Base-by-base conservation (phyloP, 2,329 filamentous ascomycete species). In the Aspergillus neoniger region DNA sequence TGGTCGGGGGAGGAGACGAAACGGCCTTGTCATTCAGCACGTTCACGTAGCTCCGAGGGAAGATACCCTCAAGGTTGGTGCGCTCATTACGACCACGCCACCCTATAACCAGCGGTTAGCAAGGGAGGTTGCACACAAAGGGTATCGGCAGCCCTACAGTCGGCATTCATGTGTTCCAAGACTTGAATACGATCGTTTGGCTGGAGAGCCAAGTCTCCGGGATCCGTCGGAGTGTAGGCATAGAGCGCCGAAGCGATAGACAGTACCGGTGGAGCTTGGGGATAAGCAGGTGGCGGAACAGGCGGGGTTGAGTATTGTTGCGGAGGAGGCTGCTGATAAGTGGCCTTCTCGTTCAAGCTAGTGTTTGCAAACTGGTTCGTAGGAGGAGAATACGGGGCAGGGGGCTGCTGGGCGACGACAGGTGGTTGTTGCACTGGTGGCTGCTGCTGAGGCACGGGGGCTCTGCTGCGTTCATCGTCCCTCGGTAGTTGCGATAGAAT, bases 91-190 rank as follows among this genome's bases (percentile, higher is more conserved):
- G 86, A 67, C 94, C 94, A 83, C 92, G 92, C 97, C 94, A 81
- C 79, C 79, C 79, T 81, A 58, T 30, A 63, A 51, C 57, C 23
- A 21, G 56, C 49, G 43, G 58, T 70, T 62, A 72, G 63, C 47
- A 48, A 36, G 12, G 19, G 21, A 30, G 17, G 6, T 4, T 23
- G 19, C 10, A 10, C 4, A 21, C 21, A 36, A 36, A 12, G 48
- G 10, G 9, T 49, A 23, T 30, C 23, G 25, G 14, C 12, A 39
- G 55, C 70, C 79, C 44, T 78, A 81, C 94, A 98, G 78, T 98
- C 93, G 64, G 88, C 87, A 78, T 98, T 98, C 89, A 96, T 95
- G 81, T 96, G 93, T 79, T 96, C 91, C 66, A 87, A 86, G 21
- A 98, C 90, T 61, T 86, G 85, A 68, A 98, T 83, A 65, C 84